Percentiles rank a stretch among this genome's conserved stretches.
Evolutionary conservation across 179 eudicot genomes (phyloP).

Genomic region (Spinacia oleracea): DNA sequence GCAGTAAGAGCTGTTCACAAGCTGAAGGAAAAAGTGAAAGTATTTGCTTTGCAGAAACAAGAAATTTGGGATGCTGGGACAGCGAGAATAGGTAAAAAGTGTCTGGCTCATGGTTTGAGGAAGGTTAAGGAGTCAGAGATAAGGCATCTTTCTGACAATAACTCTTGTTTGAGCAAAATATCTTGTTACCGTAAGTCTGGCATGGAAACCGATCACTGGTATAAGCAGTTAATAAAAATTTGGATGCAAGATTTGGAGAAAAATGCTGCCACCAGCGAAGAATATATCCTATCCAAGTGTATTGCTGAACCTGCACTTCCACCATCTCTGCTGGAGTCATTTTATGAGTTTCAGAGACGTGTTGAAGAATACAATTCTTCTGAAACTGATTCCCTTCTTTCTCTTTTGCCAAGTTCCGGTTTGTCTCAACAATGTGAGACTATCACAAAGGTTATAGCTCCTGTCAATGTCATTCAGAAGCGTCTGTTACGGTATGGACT

Average conservation of each 20-base stretch:
- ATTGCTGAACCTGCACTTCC: conserved; percentile 84
- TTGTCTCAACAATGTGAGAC: conserved; percentile 29
- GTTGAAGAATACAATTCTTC: conserved; percentile 64
- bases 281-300: conserved; percentile 54
- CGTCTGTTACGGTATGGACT: conserved; percentile 74
- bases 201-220: conserved; percentile 98
- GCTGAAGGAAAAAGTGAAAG: conserved; percentile 71
- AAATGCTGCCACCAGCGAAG: conserved; percentile 49
- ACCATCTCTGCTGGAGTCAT: conserved; percentile 61
- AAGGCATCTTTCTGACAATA: conserved; percentile 57
- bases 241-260: conserved; percentile 72
- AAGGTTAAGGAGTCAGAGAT: conserved; percentile 92
- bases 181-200: conserved; percentile 74
- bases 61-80: conserved; percentile 77
- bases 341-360: conserved; percentile 62
- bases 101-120: conserved; percentile 82
- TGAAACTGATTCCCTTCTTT: conserved; percentile 63
- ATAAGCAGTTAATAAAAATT: conserved; percentile 65
- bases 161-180: conserved; percentile 56
- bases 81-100: conserved; percentile 74
- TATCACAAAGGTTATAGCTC: conserved; percentile 54
- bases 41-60: conserved; percentile 77
- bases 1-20: conserved; percentile 78
- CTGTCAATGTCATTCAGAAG: conserved; percentile 56
- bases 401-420: conserved; percentile 48